These are phyloP conservation scores for Saccharomycopsis olivae DNA, from an alignment of 805 yeast species.

Conservation along the genomic window DNA sequence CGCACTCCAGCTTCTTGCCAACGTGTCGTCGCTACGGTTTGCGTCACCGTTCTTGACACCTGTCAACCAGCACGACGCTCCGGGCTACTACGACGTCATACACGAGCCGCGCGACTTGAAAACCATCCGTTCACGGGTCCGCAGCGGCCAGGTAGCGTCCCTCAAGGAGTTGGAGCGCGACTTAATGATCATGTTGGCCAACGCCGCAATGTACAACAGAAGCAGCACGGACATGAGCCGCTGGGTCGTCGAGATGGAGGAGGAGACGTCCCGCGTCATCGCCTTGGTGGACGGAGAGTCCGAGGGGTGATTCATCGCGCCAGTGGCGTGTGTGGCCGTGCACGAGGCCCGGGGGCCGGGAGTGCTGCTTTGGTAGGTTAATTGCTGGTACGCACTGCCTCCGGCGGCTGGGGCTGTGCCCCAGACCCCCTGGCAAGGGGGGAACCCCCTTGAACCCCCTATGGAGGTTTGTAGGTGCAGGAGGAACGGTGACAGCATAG, in stretches of 20 bases:
- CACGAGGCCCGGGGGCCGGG: too few relatives aligned
- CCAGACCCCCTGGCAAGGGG: too few relatives aligned
- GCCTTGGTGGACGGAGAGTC: slow-evolving; percentile 54
- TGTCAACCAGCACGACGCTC: slow-evolving; percentile 57
- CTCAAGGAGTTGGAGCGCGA: slow-evolving; percentile 52
- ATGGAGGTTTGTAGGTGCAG: too few relatives aligned
- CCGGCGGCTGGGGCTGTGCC: too few relatives aligned
- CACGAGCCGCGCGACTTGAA: slow-evolving; percentile 60
- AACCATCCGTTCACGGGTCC: slow-evolving; percentile 45
- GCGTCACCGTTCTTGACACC: slow-evolving; percentile 69
- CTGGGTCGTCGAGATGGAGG: slow-evolving; percentile 62
- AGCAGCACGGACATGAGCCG: slow-evolving; percentile 49
- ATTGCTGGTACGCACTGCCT: too few relatives aligned
- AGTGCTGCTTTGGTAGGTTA: too few relatives aligned
- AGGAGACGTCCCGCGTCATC: slow-evolving; percentile 48
- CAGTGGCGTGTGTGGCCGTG: too few relatives aligned
- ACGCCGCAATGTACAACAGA: slow-evolving; percentile 74
- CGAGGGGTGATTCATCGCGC: too few relatives aligned
- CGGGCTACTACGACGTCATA: slow-evolving; percentile 52
- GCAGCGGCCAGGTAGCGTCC: slow-evolving; percentile 43
- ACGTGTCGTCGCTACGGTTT: slow-evolving; percentile 58
- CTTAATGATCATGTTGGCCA: slow-evolving; percentile 68
- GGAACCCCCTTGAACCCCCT: too few relatives aligned
- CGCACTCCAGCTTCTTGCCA: slow-evolving; percentile 50
- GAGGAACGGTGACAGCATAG: too few relatives aligned